Percentiles rank a stretch among this genome's conserved stretches.
Conservation (phyloP, 352 stramenopile genomes). For the Phytophthora tubulina region DNA sequence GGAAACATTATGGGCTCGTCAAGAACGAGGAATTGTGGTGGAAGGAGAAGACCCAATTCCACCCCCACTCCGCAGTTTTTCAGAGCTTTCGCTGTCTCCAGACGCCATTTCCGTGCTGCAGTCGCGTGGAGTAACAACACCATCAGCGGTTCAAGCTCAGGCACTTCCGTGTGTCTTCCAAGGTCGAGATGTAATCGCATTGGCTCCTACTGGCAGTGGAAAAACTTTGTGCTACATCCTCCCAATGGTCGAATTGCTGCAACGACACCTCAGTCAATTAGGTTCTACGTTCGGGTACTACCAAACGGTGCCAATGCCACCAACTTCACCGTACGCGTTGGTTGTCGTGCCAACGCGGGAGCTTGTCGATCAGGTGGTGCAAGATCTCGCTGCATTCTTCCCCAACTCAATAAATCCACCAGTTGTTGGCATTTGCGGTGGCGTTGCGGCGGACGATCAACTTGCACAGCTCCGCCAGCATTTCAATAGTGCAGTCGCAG, state of each 20-base stretch:
- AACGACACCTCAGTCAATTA: conserved; percentile 16
- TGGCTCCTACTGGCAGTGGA: conserved; percentile 95
- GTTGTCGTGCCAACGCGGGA: conserved; percentile 97
- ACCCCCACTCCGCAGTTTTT: conserved; percentile 48
- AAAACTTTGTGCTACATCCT: conserved; percentile 98
- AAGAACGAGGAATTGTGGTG: conserved; percentile 62
- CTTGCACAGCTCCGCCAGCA: conserved; percentile 48
- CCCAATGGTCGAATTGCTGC: conserved; percentile 78
- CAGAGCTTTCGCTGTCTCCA: conserved; percentile 42
- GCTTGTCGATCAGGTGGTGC: conserved; percentile 95
- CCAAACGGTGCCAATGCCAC: conserved; percentile 40
- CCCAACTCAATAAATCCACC: conserved; percentile 11
- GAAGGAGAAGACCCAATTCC: conserved; percentile 43
- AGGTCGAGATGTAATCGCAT: conserved; percentile 93
- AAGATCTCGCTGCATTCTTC: conserved; percentile 65
- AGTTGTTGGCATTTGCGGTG: conserved; percentile 59
- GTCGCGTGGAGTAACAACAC: conserved; percentile 73
- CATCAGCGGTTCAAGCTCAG: conserved; percentile 98
- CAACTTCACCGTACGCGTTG: conserved; percentile 63
- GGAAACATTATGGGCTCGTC: conserved; percentile 57
- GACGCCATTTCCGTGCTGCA: conserved; percentile 39
- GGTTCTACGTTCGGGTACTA: conserved; percentile 64
- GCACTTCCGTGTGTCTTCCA: conserved; percentile 85
- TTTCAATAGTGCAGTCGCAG: conserved; percentile 14
- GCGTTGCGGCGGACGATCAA: conserved; percentile 49